Evolutionary conservation across 108 stramenopile species (phyloP).

Genomic region (Schizochytrium sp.): DNA sequence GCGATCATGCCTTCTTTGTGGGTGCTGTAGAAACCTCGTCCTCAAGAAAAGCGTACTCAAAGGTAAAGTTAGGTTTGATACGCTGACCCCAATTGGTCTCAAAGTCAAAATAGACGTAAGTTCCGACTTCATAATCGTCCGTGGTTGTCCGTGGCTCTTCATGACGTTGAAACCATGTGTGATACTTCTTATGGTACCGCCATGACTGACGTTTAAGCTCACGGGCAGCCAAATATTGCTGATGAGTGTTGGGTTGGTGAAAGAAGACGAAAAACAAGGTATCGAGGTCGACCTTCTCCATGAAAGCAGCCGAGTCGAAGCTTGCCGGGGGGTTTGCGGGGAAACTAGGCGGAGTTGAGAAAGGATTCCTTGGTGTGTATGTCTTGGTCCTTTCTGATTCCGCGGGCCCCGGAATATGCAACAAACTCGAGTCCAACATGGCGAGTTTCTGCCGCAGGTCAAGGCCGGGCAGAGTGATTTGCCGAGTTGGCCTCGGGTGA

Average conservation of each 20-base stretch:
- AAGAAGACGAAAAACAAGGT: constrained; percentile 99
- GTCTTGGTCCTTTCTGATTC: constrained; percentile 72
- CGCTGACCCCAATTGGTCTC: constrained; percentile 97
- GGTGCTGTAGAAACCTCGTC: constrained; percentile 70
- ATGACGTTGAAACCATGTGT: constrained; percentile 99
- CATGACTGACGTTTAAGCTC: constrained; percentile 98
- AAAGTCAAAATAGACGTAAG: constrained; percentile 99
- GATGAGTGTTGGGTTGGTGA: constrained; percentile 96
- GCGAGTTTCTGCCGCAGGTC: neutral
- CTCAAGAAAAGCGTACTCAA: constrained; percentile 96
- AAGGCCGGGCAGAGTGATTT: neutral
- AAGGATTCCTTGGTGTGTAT: constrained; percentile 93
- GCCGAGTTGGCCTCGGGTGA: neutral
- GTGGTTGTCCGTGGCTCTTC: constrained; percentile 95
- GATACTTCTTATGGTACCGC: constrained; percentile 99
- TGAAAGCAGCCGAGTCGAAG: constrained; percentile 91
- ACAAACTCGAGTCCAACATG: neutral
- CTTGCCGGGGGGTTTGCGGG: constrained; percentile 85
- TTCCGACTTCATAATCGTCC: constrained; percentile 98
- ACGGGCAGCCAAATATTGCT: constrained; percentile 96
- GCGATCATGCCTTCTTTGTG: neutral
- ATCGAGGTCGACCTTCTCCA: constrained; percentile 95
- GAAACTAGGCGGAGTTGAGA: constrained; percentile 88
- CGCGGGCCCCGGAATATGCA: constrained; percentile 13
- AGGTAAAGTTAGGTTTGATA: constrained; percentile 95